A percentile compares a stretch with the other conserved stretches of the same genome.
Evolutionary conservation across 164 flowering plant genomes (phyloP).

Genomic region (Annona squamosa): DNA sequence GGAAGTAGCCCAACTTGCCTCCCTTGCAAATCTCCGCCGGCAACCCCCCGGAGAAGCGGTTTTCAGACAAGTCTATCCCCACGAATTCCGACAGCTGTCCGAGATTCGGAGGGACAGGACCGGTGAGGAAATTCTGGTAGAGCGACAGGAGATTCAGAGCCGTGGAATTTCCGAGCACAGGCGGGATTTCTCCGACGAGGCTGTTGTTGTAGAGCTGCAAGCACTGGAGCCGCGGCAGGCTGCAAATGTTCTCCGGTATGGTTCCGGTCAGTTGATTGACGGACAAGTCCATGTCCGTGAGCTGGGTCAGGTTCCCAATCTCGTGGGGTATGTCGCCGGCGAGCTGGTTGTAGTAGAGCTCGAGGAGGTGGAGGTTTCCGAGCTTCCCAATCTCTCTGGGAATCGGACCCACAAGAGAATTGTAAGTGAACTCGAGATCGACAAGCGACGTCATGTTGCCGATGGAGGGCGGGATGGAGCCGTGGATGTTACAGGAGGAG

Average conservation of each 20-base stretch:
- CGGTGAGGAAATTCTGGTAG: conserved; percentile 60
- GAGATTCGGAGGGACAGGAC: conserved; percentile 53
- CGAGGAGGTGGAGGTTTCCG: conserved; percentile 50
- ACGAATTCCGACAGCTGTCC: conserved; percentile 46
- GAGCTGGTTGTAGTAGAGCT: conserved; percentile 75
- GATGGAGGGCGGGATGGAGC: conserved; percentile 59
- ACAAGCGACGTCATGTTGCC: conserved; percentile 71
- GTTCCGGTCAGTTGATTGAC: conserved; percentile 60
- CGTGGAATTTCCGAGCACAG: conserved; percentile 49
- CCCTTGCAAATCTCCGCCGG: conserved; percentile 64
- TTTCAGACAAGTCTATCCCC: conserved; percentile 72
- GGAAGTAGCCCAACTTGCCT: conserved; percentile 63
- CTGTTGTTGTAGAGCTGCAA: conserved; percentile 82
- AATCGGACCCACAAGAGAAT: conserved; percentile 49
- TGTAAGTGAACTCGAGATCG: conserved; percentile 75
- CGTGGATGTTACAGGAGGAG: conserved; percentile 49
- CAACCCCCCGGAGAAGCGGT: conserved; percentile 54
- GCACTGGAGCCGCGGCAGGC: conserved; percentile 53
- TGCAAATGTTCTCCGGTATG: conserved; percentile 61
- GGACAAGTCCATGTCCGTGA: conserved; percentile 64
- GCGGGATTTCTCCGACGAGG: conserved; percentile 71
- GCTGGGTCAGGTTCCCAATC: conserved; percentile 67
- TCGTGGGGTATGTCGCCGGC: conserved; percentile 66
- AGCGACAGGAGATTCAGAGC: conserved; percentile 49
- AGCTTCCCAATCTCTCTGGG: conserved; percentile 62